Evolutionary conservation across 208 protist genomes (phyloP), one percentile per base, ranked within the genome.

Genomic region (Crithidia bombi): DNA sequence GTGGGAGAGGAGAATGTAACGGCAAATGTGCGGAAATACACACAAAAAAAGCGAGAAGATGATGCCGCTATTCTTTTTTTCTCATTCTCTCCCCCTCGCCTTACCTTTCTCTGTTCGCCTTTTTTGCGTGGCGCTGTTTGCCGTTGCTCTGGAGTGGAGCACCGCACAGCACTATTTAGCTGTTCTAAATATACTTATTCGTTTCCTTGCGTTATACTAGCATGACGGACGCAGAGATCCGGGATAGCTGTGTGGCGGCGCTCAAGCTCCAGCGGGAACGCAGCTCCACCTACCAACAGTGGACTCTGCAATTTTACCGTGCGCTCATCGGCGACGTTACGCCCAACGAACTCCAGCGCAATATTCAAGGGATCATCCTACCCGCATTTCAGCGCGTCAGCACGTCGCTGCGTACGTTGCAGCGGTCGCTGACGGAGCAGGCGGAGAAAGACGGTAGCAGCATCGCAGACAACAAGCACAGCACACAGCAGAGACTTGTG

Each of bases 311-410:
- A 30, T 88, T 91, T 69, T 72, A 81, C 69, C 49, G 57, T 30
- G 79, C 75, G n/a, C 46, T 95, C 19, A 47, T 35, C 1, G 86
- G 85, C 25, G 79, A 69, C n/a, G 46, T 84, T 51, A 80, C 72
- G 12, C 55, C 50, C 35, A 62, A 19, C 19, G 82, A 87, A 25
- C 78, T 92, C 36, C 72, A 87, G 12, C 44, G 65, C 56, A 63
- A 75, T 41, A 75, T 92, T 14, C 68, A 66, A 17, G 58, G 66
- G 5, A 79, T 75, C 14, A 52, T 95, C 32, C 19, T 93, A 0
- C 68, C 79, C 5, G 70, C 66, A 14, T 90, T 95, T 66, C 87
- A 91, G 68, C 46, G 61, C 11, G 72, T 90, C 35, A 90, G 79
- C 75, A 59, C 66, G 1, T 69, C 72, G 6, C 67, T 94, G 59